A percentile compares a stretch with the other conserved stretches of the same genome.
These are phyloP conservation scores for Rosa persica DNA, from an alignment of 306 rosid species.

Conservation along the genomic window DNA sequence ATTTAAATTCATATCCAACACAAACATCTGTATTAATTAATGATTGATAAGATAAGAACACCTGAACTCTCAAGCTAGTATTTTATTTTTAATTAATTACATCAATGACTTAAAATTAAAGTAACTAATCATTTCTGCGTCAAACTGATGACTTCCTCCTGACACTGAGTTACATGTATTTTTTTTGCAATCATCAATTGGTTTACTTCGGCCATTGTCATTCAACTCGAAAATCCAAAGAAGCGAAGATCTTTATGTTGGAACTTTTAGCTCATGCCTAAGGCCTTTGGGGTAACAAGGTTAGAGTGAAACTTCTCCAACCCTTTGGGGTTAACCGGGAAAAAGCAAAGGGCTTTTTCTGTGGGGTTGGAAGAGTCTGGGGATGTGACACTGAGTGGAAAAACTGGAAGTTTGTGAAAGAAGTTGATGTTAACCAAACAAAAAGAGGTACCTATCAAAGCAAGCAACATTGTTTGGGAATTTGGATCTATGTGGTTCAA, in stretches of 20 bases:
- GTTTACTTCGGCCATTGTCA: background rate
- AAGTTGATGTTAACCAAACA: conserved; percentile 19
- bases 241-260: background rate
- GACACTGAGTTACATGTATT: no score
- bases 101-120: no score
- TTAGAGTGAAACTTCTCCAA: background rate
- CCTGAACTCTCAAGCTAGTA: background rate
- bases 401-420: background rate
- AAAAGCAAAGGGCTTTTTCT: background rate
- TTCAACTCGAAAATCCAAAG: background rate
- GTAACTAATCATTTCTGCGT: no score
- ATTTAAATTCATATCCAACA: background rate
- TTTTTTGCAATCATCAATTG: no score
- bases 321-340: background rate
- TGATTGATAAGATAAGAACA: background rate
- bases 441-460: background rate
- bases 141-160: no score
- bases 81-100: no score
- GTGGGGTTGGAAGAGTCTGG: background rate
- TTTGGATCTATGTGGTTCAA: conserved; percentile 10
- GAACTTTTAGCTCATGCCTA: background rate
- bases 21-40: background rate
- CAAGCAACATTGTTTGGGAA: conserved; percentile 17
- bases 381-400: conserved; percentile 12
- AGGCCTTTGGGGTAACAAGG: background rate